Evolutionary conservation across 176 grass and related monocot species (phyloP), one percentile per base, ranked within the genome.

Genomic region (Cenchrus purpureus): DNA sequence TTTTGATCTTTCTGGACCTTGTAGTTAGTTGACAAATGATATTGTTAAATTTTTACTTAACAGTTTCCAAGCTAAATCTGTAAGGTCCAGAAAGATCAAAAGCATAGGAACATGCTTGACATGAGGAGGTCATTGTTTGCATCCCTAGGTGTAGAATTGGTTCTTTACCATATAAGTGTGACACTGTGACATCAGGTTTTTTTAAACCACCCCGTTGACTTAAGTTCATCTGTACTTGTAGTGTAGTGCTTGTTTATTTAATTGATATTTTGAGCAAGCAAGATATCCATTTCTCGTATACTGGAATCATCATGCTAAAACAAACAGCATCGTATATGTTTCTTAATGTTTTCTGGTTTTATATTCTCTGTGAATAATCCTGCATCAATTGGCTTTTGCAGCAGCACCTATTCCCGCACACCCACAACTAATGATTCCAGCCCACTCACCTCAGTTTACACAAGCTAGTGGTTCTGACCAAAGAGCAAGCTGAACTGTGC

Each of bases 391-490:
- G 75, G 32, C n/a, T 75, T 74, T 80, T 86, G 57, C 89, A 87
- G 89, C 86, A 52, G 86, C 90, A 81, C 78, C 88, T 0, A 77
- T 99, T 75, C 81, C 90, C 51, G 73, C 75, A n/a, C 91, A 91
- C 45, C 86, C 93, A 43, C 93, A 94, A 53, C 84, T 96, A 28
- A 76, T 99, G 20, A 70, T 94, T 61, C 84, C 91, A 84, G 68
- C 80, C 46, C 91, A 88, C 60, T 91, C 95, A 88, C 82, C 92
- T 72, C 93, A 99, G 78, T 88, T 92, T 84, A 82, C 89, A 28
- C 91, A 94, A 71, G 84, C 87, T 68, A 89, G 83, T 79, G 80
- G 86, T 85, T 96, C 97, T 86, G 97, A 96, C 65, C 90, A 99
- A 87, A 91, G 81, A 91, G 91, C 93, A 89, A 86, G 88, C 85